Conservation (phyloP, 1,284 basidiomycete species). For the Tremellales sp. region DNA sequence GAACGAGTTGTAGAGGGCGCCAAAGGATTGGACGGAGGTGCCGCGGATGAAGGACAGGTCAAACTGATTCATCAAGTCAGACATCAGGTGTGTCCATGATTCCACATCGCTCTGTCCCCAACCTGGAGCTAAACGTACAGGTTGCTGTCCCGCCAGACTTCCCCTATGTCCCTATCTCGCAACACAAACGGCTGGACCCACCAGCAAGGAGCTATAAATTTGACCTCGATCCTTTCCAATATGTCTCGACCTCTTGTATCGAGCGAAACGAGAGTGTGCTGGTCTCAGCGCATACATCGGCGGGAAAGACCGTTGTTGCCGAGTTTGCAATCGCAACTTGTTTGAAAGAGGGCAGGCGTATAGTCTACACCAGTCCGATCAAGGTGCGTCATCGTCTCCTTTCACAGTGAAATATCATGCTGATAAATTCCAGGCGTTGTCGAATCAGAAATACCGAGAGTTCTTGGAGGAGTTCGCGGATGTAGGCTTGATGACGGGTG, state of each 20-base stretch:
- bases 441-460: constrained; percentile 98
- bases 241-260: constrained; percentile 89
- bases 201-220: constrained; percentile 94
- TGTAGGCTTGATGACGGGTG: constrained; percentile 98
- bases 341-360: constrained; percentile 78
- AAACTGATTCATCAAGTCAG: constrained; percentile 48
- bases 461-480: constrained; percentile 95
- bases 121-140: constrained; percentile 55
- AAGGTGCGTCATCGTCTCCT: constrained; percentile 62
- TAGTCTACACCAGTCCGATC: constrained; percentile 99
- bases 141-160: constrained; percentile 92
- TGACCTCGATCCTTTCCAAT: constrained; percentile 95
- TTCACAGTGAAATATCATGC: constrained; percentile 10
- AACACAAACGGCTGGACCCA: constrained; percentile 86
- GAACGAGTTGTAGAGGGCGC: constrained; percentile 81
- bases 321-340: constrained; percentile 99
- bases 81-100: constrained; percentile 29
- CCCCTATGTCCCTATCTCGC: constrained; percentile 83
- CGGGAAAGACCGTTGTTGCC: constrained; percentile 97
- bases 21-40: constrained; percentile 70
- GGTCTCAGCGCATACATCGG: constrained; percentile 98
- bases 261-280: constrained; percentile 96
- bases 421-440: constrained; percentile 66
- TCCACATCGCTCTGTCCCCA: too few species aligned
- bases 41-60: constrained; percentile 54